These are phyloP conservation scores for Nakazawaea pomicola DNA, from an alignment of 805 yeast species.

Conservation along the genomic window DNA sequence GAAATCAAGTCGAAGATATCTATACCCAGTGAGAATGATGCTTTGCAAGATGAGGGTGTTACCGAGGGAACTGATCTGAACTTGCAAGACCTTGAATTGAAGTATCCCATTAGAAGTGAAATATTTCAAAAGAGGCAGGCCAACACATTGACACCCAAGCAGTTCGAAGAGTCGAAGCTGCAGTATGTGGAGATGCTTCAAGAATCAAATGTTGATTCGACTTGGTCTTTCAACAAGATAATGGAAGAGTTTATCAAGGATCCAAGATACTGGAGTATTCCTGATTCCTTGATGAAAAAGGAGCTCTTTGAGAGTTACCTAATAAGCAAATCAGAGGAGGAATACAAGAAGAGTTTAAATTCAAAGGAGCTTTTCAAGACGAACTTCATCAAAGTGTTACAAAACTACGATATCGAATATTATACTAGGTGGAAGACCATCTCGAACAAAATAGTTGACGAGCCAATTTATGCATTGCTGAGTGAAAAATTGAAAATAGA, in stretches of 20 bases:
- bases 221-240: slow-evolving; percentile 70
- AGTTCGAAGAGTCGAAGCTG: slow-evolving; percentile 16
- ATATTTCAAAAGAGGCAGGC: background rate
- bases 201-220: slow-evolving; percentile 55
- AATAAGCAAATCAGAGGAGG: slow-evolving; percentile 42
- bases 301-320: slow-evolving; percentile 62
- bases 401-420: slow-evolving; percentile 38
- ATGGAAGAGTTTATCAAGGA: slow-evolving; percentile 53
- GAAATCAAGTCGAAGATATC: slow-evolving; percentile 29
- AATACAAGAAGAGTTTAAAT: slow-evolving; percentile 46
- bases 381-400: slow-evolving; percentile 46
- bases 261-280: slow-evolving; percentile 63
- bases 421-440: slow-evolving; percentile 63
- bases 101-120: slow-evolving; percentile 6
- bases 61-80: slow-evolving; percentile 6
- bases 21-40: too few species aligned
- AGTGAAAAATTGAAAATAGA: slow-evolving; percentile 52
- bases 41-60: too few species aligned
- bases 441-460: slow-evolving; percentile 50
- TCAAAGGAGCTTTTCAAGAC: slow-evolving; percentile 50
- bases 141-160: slow-evolving; percentile 5
- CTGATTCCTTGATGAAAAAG: slow-evolving; percentile 57
- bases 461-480: slow-evolving; percentile 59
- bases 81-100: slow-evolving; percentile 10
- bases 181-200: slow-evolving; percentile 51